Percentiles rank a stretch among this genome's conserved stretches.
Evolutionary conservation across 2,329 filamentous ascomycete genomes (phyloP).

Genomic region (Fusarium tjaetaba): DNA sequence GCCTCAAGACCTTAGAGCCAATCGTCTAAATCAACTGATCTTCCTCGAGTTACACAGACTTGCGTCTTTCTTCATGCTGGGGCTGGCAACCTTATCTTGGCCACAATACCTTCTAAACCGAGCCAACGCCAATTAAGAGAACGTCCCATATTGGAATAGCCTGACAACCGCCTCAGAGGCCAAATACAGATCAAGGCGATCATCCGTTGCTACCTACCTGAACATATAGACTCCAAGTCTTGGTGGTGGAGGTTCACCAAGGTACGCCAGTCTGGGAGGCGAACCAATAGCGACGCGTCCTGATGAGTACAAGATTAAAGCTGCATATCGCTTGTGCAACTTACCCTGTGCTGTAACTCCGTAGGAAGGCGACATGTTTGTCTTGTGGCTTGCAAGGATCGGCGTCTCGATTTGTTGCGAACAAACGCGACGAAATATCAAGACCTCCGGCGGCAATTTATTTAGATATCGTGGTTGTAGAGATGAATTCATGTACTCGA

Average conservation of each 20-base stretch:
- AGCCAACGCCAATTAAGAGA: too few relatives aligned
- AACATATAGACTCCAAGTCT: too few relatives aligned
- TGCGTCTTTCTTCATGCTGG: fast-evolving
- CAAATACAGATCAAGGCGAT: fast-evolving
- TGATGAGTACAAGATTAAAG: fast-evolving
- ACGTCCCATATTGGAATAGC: too few relatives aligned
- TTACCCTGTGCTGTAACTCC: too few relatives aligned
- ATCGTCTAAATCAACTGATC: fast-evolving
- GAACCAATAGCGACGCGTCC: neutral
- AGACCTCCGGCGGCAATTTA: too few relatives aligned
- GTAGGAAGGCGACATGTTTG: fast-evolving
- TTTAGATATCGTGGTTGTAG: too few relatives aligned
- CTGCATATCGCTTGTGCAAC: fast-evolving
- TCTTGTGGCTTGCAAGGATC: fast-evolving
- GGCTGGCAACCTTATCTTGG: neutral
- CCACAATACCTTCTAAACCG: neutral
- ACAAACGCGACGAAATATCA: neutral
- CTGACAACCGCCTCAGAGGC: fast-evolving
- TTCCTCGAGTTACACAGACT: too few relatives aligned
- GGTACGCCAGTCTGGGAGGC: neutral
- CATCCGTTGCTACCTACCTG: too few relatives aligned
- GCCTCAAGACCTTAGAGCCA: neutral
- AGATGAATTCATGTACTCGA: too few relatives aligned
- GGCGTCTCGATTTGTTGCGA: fast-evolving
- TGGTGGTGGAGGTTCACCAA: too few relatives aligned